phyloP scores from a whole-genome alignment of 768 basidiomycete genomes.

The Xanthoconium purpureum region DNA sequence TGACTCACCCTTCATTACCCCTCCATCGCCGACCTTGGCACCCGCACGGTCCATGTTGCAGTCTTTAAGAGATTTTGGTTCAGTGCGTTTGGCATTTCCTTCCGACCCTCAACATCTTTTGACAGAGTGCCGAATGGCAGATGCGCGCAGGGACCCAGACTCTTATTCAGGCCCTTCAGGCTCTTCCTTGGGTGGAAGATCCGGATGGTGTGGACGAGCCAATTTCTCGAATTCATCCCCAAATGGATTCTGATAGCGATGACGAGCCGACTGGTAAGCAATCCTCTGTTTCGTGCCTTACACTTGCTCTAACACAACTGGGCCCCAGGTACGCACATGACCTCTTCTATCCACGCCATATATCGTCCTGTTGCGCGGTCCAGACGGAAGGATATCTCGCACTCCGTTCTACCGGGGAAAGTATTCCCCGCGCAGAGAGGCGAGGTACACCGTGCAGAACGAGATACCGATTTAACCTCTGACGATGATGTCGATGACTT shows the following conservation, averaged over 20 bases:
- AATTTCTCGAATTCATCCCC: constrained; percentile 38
- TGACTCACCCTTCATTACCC: constrained; percentile 69
- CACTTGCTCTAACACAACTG: neutral
- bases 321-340: constrained; percentile 45
- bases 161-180: constrained; percentile 84
- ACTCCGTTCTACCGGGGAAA: constrained; percentile 12
- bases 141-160: constrained; percentile 88
- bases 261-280: constrained; percentile 48
- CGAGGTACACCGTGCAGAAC: constrained; percentile 31
- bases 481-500: constrained; percentile 64
- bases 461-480: constrained; percentile 34
- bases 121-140: constrained; percentile 36
- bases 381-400: constrained; percentile 38
- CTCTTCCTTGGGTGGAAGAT: constrained; percentile 72
- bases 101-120: neutral
- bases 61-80: constrained; percentile 65
- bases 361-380: constrained; percentile 76
- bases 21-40: constrained; percentile 58
- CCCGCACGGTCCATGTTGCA: constrained; percentile 45
- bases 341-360: constrained; percentile 87
- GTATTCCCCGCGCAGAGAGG: constrained; percentile 9
- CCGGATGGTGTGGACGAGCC: constrained; percentile 69
- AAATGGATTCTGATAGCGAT: constrained; percentile 57
- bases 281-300: constrained; percentile 10
- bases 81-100: constrained; percentile 45